Percentiles rank a stretch among this genome's conserved stretches.
phyloP scores from a whole-genome alignment of 495 filamentous ascomycete genomes.

The Astrocystis sublimbata region DNA sequence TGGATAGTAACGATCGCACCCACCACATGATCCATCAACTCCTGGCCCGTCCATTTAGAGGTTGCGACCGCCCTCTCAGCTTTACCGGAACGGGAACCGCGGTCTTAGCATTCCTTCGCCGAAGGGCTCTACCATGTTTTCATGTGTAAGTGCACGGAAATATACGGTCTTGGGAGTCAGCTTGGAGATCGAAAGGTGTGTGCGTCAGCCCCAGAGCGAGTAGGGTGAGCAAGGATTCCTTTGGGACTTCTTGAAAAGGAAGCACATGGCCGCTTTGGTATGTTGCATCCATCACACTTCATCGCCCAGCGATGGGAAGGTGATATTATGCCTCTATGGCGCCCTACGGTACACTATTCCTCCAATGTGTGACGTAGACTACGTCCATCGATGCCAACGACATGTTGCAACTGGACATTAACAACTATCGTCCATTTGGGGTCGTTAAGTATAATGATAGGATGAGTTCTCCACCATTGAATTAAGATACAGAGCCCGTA shows the following conservation, averaged over 20 bases:
- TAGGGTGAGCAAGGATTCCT: neutral
- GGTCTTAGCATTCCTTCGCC: conserved; percentile 4
- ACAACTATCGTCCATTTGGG: too few relatives aligned
- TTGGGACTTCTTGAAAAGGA: neutral
- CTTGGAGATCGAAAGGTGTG: neutral
- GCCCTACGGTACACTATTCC: neutral
- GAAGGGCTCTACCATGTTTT: neutral
- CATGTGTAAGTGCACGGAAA: neutral
- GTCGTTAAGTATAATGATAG: too few relatives aligned
- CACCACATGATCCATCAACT: conserved; percentile 17
- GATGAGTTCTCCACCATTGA: too few relatives aligned
- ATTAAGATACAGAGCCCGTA: too few relatives aligned
- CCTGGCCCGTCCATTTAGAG: conserved; percentile 11
- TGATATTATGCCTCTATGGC: conserved; percentile 5
- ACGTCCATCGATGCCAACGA: neutral
- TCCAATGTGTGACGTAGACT: conserved; percentile 10
- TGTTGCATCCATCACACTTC: conserved; percentile 8
- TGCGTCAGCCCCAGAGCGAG: neutral
- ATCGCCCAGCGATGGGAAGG: neutral
- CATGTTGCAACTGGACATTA: too few relatives aligned
- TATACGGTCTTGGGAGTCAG: neutral
- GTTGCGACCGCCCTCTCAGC: conserved; percentile 1
- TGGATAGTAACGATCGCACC: conserved; percentile 14
- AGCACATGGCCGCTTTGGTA: conserved; percentile 2
- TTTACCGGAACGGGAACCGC: conserved; percentile 4